Percentiles rank a stretch among this genome's conserved stretches.
Evolutionary conservation across 208 protist species (phyloP).

Genomic region (Leishmania gerbilli): DNA sequence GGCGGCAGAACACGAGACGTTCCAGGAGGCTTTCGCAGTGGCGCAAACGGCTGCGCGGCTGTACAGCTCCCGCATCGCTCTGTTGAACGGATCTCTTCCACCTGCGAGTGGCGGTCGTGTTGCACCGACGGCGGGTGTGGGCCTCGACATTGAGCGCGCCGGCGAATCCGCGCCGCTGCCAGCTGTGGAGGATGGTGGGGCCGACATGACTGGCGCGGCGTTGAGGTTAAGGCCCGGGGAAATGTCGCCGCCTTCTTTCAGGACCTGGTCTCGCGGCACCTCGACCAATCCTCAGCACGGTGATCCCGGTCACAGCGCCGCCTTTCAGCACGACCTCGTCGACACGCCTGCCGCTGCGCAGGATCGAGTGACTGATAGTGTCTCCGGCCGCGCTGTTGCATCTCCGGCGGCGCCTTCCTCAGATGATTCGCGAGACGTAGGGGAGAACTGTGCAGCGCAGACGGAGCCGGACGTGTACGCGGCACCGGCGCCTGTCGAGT

Average conservation of each 20-base stretch:
- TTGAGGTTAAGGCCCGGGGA: not conserved
- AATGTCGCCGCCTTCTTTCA: not conserved
- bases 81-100: slow-evolving; percentile 7
- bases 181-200: not conserved
- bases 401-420: not conserved
- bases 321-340: slow-evolving; percentile 2
- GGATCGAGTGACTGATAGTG: not conserved
- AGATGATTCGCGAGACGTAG: not conserved
- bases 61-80: slow-evolving; percentile 49
- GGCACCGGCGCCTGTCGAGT: slow-evolving; percentile 2
- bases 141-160: not conserved
- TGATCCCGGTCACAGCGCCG: not conserved
- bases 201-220: not conserved
- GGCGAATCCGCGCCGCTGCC: not conserved
- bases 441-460: not conserved
- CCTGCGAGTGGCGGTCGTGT: not conserved
- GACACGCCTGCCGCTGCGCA: slow-evolving; percentile 6
- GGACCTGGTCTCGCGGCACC: not conserved
- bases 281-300: not conserved
- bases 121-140: too few species aligned
- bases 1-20: slow-evolving; percentile 48
- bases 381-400: not conserved
- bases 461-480: not conserved
- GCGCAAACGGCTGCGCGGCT: slow-evolving; percentile 55
- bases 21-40: slow-evolving; percentile 76